Conservation (phyloP, 1,284 basidiomycete species). For the Coniferiporia sulphurascens region DNA sequence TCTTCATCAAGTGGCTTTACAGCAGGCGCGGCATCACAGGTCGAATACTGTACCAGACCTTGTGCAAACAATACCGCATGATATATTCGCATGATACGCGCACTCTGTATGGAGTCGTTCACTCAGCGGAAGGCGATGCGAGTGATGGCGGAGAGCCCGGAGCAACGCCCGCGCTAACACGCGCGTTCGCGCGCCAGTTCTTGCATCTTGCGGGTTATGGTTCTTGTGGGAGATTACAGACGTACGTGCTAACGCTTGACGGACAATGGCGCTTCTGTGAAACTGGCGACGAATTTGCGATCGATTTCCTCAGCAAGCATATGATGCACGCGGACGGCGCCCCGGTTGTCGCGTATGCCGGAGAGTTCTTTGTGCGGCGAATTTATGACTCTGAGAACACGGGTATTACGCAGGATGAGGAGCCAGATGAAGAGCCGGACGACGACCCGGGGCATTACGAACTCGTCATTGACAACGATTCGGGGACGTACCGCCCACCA, state of each 20-base stretch:
- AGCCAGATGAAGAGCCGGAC: constrained; percentile 18
- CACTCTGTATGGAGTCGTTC: constrained; percentile 35
- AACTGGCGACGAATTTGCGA: constrained; percentile 45
- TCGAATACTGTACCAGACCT: constrained; percentile 32
- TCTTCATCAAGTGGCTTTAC: constrained; percentile 42
- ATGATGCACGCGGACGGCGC: constrained; percentile 48
- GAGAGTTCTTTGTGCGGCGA: constrained; percentile 34
- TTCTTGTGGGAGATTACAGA: constrained; percentile 38
- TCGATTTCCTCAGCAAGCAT: constrained; percentile 45
- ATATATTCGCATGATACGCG: constrained; percentile 40
- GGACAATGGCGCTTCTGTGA: constrained; percentile 44
- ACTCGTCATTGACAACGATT: constrained; percentile 48
- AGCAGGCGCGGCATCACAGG: constrained; percentile 34
- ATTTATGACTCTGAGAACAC: constrained; percentile 18
- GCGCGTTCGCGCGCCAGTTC: constrained; percentile 36
- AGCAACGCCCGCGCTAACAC: neutral
- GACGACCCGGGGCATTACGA: constrained; percentile 37
- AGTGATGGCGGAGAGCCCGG: neutral
- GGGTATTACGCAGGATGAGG: constrained; percentile 12
- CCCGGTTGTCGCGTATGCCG: constrained; percentile 33
- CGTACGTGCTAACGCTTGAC: constrained; percentile 43
- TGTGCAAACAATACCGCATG: constrained; percentile 40
- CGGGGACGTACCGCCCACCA: constrained; percentile 45
- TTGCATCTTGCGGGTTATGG: constrained; percentile 40
- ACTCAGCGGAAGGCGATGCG: constrained; percentile 12